Evolutionary conservation across 208 protist genomes (phyloP).

Genomic region (Wallacemonas collosoma): DNA sequence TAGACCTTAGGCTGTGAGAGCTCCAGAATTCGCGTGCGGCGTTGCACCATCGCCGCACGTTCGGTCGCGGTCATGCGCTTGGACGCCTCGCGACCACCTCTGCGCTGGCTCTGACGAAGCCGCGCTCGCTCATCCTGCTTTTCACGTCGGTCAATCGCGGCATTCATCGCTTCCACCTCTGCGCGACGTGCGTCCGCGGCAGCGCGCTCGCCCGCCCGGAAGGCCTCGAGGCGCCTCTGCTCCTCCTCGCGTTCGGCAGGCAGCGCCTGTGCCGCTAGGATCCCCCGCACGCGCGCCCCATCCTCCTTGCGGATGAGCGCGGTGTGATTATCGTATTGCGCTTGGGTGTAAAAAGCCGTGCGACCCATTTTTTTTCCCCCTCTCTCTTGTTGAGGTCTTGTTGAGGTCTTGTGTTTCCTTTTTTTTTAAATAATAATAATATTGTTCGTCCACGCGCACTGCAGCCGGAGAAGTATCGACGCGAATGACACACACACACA

Average conservation of each 20-base stretch:
- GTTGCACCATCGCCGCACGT: conserved; percentile 19
- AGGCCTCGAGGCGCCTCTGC: conserved; percentile 29
- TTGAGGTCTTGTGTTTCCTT: not conserved
- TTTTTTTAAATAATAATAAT: not conserved
- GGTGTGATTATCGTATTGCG: conserved; percentile 63
- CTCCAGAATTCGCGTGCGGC: conserved; percentile 32
- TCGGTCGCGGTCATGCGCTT: conserved; percentile 19
- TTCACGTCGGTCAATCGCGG: conserved; percentile 27
- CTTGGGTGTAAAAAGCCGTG: conserved; percentile 49
- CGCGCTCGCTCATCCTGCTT: conserved; percentile 26
- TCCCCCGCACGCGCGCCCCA: conserved; percentile 49
- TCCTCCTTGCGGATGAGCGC: conserved; percentile 66
- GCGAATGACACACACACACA: not conserved
- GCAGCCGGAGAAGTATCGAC: not conserved
- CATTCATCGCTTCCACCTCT: conserved; percentile 24
- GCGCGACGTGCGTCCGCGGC: conserved; percentile 22
- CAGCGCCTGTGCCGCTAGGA: conserved; percentile 29
- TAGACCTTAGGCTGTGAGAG: conserved; percentile 52
- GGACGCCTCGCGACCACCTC: conserved; percentile 1
- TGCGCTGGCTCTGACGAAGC: conserved; percentile 19
- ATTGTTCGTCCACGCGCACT: conserved; percentile 45
- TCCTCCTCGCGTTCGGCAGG: conserved; percentile 27
- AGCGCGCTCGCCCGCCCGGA: conserved; percentile 29
- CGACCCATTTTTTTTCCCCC: not conserved
- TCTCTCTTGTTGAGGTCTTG: not conserved